Percentiles rank a stretch among this genome's conserved stretches.
Evolutionary conservation across 495 filamentous ascomycete species (phyloP).

Genomic region (Penicillium crystallinum): DNA sequence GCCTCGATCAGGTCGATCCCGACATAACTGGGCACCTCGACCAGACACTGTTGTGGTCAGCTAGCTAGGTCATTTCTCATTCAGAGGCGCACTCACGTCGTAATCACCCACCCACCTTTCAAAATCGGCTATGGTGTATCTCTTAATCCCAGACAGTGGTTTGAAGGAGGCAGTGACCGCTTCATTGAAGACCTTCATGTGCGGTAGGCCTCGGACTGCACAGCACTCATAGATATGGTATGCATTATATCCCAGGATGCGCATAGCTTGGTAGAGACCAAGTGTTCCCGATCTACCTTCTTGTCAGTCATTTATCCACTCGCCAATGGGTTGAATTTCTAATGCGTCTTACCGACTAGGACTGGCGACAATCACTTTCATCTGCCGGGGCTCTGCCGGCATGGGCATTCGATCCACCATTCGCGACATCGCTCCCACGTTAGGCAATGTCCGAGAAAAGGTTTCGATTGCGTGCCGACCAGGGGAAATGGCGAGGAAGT

Average conservation of each 20-base stretch:
- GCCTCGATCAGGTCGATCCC: constrained; percentile 10
- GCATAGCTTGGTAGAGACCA: constrained; percentile 17
- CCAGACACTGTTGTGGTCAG: constrained; percentile 10
- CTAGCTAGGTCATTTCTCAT: neutral
- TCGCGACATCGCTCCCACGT: constrained; percentile 13
- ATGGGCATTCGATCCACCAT: constrained; percentile 11
- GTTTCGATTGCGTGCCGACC: too few species aligned
- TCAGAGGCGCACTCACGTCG: constrained; percentile 10
- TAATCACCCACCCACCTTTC: constrained; percentile 21
- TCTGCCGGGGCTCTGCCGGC: constrained; percentile 5
- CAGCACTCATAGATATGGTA: constrained; percentile 21
- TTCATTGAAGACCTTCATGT: constrained; percentile 18
- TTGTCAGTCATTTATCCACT: neutral
- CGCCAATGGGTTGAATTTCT: neutral
- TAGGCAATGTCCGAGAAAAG: too few species aligned
- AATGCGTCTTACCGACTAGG: constrained; percentile 12
- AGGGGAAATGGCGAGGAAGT: too few species aligned
- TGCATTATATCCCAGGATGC: constrained; percentile 19
- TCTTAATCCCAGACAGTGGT: constrained; percentile 13
- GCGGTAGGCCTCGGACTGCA: neutral
- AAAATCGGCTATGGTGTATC: constrained; percentile 11
- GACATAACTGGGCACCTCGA: constrained; percentile 19
- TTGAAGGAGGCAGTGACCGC: constrained; percentile 13
- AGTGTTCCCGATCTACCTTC: constrained; percentile 17
- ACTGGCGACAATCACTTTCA: constrained; percentile 22